Evolutionary conservation across 1,139 yeast species (phyloP).

Genomic region (Diutina neorugosa): DNA sequence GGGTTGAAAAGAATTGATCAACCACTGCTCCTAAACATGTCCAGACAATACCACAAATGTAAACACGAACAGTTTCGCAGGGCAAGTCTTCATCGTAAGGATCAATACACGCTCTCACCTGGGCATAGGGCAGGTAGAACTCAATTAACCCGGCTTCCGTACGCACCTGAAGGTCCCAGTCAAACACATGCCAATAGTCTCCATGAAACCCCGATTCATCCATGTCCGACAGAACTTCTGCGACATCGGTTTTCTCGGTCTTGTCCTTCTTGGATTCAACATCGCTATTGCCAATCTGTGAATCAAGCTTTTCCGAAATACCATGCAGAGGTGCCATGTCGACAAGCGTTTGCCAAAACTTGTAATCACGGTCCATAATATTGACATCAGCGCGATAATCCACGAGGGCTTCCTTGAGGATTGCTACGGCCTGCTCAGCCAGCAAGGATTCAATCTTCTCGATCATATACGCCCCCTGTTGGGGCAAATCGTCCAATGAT

Average conservation of each 20-base stretch:
- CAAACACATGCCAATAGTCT: background rate
- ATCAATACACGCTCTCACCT: constrained; percentile 46
- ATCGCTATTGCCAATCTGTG: background rate
- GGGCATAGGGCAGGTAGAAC: constrained; percentile 52
- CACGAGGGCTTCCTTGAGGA: constrained; percentile 25
- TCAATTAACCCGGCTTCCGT: constrained; percentile 21
- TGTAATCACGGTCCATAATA: constrained; percentile 24
- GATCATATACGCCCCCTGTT: constrained; percentile 16
- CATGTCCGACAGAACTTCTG: background rate
- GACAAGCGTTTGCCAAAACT: constrained; percentile 21
- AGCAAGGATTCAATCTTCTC: constrained; percentile 15
- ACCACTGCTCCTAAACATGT: constrained; percentile 41
- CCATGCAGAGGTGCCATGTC: constrained; percentile 6
- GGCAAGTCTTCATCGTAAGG: constrained; percentile 38
- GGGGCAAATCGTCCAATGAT: background rate
- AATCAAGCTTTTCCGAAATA: background rate
- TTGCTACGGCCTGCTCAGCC: constrained; percentile 17
- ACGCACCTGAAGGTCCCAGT: constrained; percentile 10
- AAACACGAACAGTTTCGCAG: constrained; percentile 47
- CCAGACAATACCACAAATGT: constrained; percentile 45
- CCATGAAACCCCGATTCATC: background rate
- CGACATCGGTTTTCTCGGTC: background rate
- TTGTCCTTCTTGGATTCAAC: background rate
- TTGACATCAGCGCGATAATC: constrained; percentile 34
- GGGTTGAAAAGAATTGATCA: constrained; percentile 45